phyloP scores from a whole-genome alignment of 169 alveolate genomes.

The Theileria orientalis region DNA sequence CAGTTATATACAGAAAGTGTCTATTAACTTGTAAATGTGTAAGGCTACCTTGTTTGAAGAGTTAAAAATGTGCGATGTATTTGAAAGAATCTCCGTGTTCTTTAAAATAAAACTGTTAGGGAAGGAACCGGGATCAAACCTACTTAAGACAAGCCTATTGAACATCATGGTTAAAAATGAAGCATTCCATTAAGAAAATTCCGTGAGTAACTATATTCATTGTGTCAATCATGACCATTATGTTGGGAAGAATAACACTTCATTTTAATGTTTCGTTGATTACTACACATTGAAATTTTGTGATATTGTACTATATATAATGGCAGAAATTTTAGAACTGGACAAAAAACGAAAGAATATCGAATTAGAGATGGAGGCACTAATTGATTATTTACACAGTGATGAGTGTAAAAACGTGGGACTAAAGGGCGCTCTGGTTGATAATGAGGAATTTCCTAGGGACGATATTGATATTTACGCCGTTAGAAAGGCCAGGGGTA shows the following conservation, averaged over 20 bases:
- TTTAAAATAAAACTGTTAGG: too few relatives aligned
- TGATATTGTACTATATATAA: constrained; percentile 2
- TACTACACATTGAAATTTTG: background rate
- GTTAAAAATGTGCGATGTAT: background rate
- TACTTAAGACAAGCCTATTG: too few relatives aligned
- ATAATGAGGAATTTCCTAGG: constrained; percentile 70
- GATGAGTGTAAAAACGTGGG: constrained; percentile 73
- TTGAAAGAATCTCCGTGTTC: background rate
- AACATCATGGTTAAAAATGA: too few relatives aligned
- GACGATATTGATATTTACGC: constrained; percentile 71
- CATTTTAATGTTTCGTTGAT: background rate
- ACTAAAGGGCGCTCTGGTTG: constrained; percentile 66
- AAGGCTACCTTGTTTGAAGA: background rate
- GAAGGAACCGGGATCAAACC: too few relatives aligned
- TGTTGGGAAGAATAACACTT: background rate
- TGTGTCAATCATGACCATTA: too few relatives aligned
- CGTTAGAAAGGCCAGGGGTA: constrained; percentile 69
- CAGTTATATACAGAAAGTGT: background rate
- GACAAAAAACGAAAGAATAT: constrained; percentile 59
- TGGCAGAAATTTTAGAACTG: constrained; percentile 40
- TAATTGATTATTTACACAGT: constrained; percentile 58
- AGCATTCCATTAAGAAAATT: too few relatives aligned
- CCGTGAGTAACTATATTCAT: too few relatives aligned
- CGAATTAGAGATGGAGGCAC: constrained; percentile 70
- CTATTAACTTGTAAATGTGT: constrained; percentile 3